These are phyloP conservation scores for Globisporangium spinosum DNA, from an alignment of 352 stramenopile species.

Conservation along the genomic window DNA sequence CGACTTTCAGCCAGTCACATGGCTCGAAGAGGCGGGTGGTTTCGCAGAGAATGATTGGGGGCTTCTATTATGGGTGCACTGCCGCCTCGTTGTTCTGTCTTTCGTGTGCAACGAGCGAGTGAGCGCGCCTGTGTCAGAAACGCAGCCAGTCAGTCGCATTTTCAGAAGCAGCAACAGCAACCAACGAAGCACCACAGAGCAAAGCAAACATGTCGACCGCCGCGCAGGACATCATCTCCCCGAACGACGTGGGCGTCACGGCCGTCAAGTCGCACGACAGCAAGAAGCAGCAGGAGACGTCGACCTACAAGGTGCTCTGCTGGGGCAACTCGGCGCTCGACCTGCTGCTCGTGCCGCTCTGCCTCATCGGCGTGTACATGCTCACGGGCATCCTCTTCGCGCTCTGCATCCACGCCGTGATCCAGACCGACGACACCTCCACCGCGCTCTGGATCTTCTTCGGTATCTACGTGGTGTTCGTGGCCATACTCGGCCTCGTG, in stretches of 20 bases:
- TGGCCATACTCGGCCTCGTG: slow-evolving; percentile 59
- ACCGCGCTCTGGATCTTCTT: slow-evolving; percentile 84
- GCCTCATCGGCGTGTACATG: slow-evolving; percentile 51
- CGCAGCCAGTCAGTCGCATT: not conserved
- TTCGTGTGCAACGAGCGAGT: not conserved
- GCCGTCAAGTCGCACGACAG: slow-evolving; percentile 58
- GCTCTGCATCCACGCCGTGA: slow-evolving; percentile 61
- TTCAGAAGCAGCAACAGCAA: not conserved
- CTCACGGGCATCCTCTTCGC: slow-evolving; percentile 67
- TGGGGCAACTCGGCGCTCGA: slow-evolving; percentile 74
- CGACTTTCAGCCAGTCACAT: slow-evolving; percentile 7
- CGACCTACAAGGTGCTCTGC: slow-evolving; percentile 49
- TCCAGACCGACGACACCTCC: slow-evolving; percentile 75
- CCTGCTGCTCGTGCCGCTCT: slow-evolving; percentile 67
- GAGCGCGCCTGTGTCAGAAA: not conserved
- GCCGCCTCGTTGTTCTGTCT: not conserved
- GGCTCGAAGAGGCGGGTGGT: not conserved
- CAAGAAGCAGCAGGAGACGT: slow-evolving; percentile 12
- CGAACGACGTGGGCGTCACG: slow-evolving; percentile 40
- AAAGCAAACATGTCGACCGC: slow-evolving; percentile 15
- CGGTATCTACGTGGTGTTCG: slow-evolving; percentile 59
- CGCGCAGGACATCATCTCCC: slow-evolving; percentile 18
- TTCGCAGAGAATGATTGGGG: slow-evolving; percentile 2
- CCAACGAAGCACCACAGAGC: not conserved
- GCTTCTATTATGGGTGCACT: not conserved